Evolutionary conservation across 2,329 filamentous ascomycete species (phyloP).

Genomic region (Cladosporium velox): DNA sequence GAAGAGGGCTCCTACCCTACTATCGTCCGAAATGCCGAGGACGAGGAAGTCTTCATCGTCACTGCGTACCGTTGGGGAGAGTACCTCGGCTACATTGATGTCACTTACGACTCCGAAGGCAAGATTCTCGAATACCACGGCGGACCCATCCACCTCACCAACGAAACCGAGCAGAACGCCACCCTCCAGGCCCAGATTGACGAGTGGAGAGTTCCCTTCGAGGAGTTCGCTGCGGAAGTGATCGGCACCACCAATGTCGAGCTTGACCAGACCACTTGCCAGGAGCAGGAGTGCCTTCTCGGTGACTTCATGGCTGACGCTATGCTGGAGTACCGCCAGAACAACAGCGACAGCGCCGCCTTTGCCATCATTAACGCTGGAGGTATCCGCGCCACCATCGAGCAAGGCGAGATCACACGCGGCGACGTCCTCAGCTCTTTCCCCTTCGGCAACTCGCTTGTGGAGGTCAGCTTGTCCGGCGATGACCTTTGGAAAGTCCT

Average conservation of each 20-base stretch:
- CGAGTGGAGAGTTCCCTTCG: slow-evolving; percentile 62
- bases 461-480: slow-evolving; percentile 58
- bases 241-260: slow-evolving; percentile 57
- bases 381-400: slow-evolving; percentile 65
- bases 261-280: slow-evolving; percentile 62
- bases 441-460: slow-evolving; percentile 66
- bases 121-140: slow-evolving; percentile 65
- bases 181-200: slow-evolving; percentile 60
- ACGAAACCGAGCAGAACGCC: slow-evolving; percentile 59
- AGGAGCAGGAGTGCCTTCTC: slow-evolving; percentile 56
- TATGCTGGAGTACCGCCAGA: slow-evolving; percentile 62
- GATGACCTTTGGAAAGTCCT: slow-evolving; percentile 58
- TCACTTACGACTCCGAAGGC: slow-evolving; percentile 62
- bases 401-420: slow-evolving; percentile 61
- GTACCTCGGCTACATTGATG: slow-evolving; percentile 67
- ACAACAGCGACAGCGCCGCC: slow-evolving; percentile 49
- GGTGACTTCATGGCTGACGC: slow-evolving; percentile 52
- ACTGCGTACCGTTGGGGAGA: slow-evolving; percentile 70
- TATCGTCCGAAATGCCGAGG: slow-evolving; percentile 60
- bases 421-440: slow-evolving; percentile 66
- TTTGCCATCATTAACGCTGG: slow-evolving; percentile 66
- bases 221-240: slow-evolving; percentile 59
- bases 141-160: slow-evolving; percentile 65
- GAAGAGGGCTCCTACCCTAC: slow-evolving; percentile 65
- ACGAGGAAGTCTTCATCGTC: slow-evolving; percentile 68